Percentiles rank a stretch among this genome's conserved stretches.
These are phyloP conservation scores for Verticillium longisporum DNA, from an alignment of 2,329 filamentous ascomycete species.

Conservation along the genomic window DNA sequence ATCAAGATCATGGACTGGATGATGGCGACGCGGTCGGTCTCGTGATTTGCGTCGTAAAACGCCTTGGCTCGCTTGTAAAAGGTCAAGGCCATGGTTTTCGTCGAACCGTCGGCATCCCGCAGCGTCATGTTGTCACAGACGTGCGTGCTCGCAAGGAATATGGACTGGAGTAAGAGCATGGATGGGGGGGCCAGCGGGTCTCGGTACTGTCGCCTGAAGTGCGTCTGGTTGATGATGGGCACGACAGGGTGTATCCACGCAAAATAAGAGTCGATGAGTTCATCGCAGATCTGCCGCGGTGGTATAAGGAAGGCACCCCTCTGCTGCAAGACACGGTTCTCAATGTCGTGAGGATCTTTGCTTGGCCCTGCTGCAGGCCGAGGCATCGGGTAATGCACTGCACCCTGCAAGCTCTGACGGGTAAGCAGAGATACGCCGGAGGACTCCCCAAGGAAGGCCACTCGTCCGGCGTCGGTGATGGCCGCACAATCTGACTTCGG, in stretches of 20 bases:
- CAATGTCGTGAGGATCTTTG: slow-evolving; percentile 87
- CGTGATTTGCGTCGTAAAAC: slow-evolving; percentile 92
- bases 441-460: slow-evolving; percentile 91
- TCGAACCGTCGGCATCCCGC: slow-evolving; percentile 93
- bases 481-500: slow-evolving; percentile 92
- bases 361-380: slow-evolving; percentile 83
- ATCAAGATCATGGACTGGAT: slow-evolving; percentile 90
- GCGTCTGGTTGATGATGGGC: slow-evolving; percentile 84
- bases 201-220: slow-evolving; percentile 89
- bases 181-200: slow-evolving; percentile 92
- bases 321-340: slow-evolving; percentile 92
- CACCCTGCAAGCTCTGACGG: slow-evolving; percentile 87
- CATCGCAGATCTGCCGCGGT: slow-evolving; percentile 81
- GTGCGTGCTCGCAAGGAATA: slow-evolving; percentile 85
- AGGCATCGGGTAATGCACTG: slow-evolving; percentile 91
- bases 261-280: slow-evolving; percentile 91
- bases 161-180: slow-evolving; percentile 81
- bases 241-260: slow-evolving; percentile 94
- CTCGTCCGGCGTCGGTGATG: slow-evolving; percentile 90
- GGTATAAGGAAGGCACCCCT: slow-evolving; percentile 87
- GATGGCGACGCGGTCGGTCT: slow-evolving; percentile 93
- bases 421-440: slow-evolving; percentile 90
- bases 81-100: slow-evolving; percentile 87
- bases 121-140: slow-evolving; percentile 92
- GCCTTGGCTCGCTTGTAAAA: slow-evolving; percentile 98